These are phyloP conservation scores for Cyanidiococcus yangmingshanensis DNA, from an alignment of 23 red algal genomes.

Conservation along the genomic window DNA sequence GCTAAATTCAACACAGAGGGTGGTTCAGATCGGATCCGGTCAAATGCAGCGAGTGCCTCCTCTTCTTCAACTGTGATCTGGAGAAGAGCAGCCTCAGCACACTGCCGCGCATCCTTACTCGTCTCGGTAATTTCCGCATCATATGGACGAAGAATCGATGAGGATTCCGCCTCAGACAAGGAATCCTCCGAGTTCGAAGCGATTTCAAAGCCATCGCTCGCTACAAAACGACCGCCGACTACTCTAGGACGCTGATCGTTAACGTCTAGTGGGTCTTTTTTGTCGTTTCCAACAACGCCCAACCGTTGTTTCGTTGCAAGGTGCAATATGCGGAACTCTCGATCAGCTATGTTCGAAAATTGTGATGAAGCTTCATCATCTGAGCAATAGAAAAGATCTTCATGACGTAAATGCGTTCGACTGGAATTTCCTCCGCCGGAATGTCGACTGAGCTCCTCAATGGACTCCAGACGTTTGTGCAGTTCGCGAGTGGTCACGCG, in stretches of 20 bases:
- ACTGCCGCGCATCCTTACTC: not conserved
- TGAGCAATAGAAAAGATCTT: too few species aligned
- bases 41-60: not conserved
- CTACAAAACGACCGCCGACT: not conserved
- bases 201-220: not conserved
- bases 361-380: too few species aligned
- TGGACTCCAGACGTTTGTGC: too few species aligned
- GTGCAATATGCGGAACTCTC: not conserved
- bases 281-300: not conserved
- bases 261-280: not conserved
- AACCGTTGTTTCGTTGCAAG: not conserved
- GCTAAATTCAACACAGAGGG: not conserved
- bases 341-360: too few species aligned
- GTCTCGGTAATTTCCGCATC: not conserved
- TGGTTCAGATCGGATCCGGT: not conserved
- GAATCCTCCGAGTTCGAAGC: not conserved
- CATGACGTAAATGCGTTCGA: too few species aligned
- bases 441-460: too few species aligned
- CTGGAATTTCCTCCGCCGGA: too few species aligned
- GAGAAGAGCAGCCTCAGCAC: not conserved
- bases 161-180: not conserved
- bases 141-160: not conserved
- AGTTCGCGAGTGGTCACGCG: too few species aligned
- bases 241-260: not conserved
- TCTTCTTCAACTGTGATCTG: not conserved